Evolutionary conservation across 768 basidiomycete species (phyloP).

Genomic region (Boletus sp.): DNA sequence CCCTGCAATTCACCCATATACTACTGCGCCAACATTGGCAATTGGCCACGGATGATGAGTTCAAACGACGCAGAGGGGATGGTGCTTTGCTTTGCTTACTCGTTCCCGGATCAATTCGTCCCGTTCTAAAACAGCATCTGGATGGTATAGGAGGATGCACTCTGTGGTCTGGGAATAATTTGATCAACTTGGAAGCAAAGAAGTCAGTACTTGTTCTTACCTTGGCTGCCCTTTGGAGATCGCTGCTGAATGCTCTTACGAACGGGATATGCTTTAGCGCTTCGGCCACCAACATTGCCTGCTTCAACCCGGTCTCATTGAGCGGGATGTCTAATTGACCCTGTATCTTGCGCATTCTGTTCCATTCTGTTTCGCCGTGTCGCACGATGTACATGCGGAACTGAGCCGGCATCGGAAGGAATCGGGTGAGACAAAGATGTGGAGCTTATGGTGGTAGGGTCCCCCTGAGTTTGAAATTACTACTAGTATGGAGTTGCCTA

Average conservation of each 20-base stretch:
- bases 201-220: slow-evolving; percentile 37
- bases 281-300: slow-evolving; percentile 54
- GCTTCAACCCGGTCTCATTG: slow-evolving; percentile 57
- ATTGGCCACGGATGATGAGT: background rate
- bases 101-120: slow-evolving; percentile 59
- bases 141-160: slow-evolving; percentile 54
- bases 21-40: slow-evolving; percentile 31
- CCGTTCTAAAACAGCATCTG: slow-evolving; percentile 40
- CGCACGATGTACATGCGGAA: slow-evolving; percentile 63
- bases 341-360: slow-evolving; percentile 61
- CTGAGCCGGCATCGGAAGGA: slow-evolving; percentile 26
- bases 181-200: background rate
- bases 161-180: slow-evolving; percentile 55
- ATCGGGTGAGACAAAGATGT: background rate
- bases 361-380: slow-evolving; percentile 77
- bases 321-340: slow-evolving; percentile 70
- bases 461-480: no score
- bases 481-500: no score
- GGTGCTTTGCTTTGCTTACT: slow-evolving; percentile 36
- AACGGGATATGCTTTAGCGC: slow-evolving; percentile 55
- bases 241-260: slow-evolving; percentile 62
- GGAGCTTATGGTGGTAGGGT: no score
- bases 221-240: slow-evolving; percentile 63
- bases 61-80: background rate
- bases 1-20: slow-evolving; percentile 64